Conservation (phyloP, 2,329 filamentous ascomycete species). For the Thielaviopsis punctulata region DNA sequence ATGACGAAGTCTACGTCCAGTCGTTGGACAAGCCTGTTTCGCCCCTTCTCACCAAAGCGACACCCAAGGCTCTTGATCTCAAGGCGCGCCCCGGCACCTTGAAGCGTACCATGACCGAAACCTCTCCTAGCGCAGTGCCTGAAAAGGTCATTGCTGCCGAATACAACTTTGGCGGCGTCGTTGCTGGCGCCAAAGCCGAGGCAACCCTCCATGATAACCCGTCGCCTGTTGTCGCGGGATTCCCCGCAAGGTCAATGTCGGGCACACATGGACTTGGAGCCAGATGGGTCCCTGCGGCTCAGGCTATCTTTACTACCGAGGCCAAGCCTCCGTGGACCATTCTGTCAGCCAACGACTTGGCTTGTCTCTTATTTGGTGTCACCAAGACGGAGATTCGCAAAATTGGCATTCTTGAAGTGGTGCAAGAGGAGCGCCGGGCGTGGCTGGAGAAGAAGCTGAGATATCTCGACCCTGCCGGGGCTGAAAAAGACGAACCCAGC, state of each 20-base stretch:
- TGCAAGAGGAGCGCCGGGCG: slow-evolving; percentile 69
- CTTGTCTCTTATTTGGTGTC: slow-evolving; percentile 65
- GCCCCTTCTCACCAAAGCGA: background rate
- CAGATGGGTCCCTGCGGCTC: slow-evolving; percentile 76
- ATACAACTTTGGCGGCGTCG: background rate
- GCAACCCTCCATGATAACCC: background rate
- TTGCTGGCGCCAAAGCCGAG: background rate
- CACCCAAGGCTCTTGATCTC: background rate
- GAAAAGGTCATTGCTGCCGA: slow-evolving; percentile 3
- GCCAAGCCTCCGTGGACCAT: slow-evolving; percentile 85
- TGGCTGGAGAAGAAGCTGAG: slow-evolving; percentile 81
- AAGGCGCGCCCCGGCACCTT: background rate
- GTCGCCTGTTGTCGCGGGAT: slow-evolving; percentile 4
- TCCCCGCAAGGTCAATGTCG: slow-evolving; percentile 17
- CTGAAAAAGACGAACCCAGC: slow-evolving; percentile 21
- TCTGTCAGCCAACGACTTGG: slow-evolving; percentile 85
- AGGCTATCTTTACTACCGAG: slow-evolving; percentile 97
- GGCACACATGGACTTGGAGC: slow-evolving; percentile 75
- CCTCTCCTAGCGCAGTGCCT: background rate
- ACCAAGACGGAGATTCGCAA: slow-evolving; percentile 46
- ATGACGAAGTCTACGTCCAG: background rate
- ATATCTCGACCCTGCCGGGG: slow-evolving; percentile 36
- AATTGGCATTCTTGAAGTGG: slow-evolving; percentile 87
- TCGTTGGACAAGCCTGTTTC: background rate
- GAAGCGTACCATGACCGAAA: slow-evolving; percentile 10